Percentiles rank a stretch among this genome's conserved stretches.
These are phyloP conservation scores for Cercospora brassicicola DNA, from an alignment of 2,329 filamentous ascomycete species.

Conservation along the genomic window DNA sequence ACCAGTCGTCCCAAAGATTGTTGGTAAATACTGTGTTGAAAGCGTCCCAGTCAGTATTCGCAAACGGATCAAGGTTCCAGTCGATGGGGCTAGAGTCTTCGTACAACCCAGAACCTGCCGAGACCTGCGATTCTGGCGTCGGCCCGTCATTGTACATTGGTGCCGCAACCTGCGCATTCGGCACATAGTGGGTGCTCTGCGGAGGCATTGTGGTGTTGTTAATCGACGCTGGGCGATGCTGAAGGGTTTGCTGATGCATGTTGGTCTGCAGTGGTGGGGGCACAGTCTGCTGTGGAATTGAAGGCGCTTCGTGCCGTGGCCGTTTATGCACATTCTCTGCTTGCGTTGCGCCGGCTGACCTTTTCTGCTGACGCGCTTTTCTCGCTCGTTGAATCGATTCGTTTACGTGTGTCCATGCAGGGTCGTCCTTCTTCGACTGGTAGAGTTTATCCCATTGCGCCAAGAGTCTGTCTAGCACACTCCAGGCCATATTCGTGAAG, in stretches of 20 bases:
- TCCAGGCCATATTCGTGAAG: conserved; percentile 32
- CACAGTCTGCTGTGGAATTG: background rate
- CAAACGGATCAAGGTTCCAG: conserved; percentile 15
- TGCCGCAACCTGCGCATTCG: background rate
- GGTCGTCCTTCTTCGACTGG: conserved; percentile 26
- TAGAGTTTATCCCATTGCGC: conserved; percentile 32
- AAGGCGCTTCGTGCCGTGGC: conserved; percentile 7
- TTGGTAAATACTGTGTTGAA: conserved; percentile 26
- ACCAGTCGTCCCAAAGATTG: conserved; percentile 17
- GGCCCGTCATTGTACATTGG: background rate
- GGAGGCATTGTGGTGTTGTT: background rate
- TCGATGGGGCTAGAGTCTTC: conserved; percentile 15
- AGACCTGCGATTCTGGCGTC: conserved; percentile 8
- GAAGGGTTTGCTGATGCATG: conserved; percentile 4
- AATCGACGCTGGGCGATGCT: conserved; percentile 6
- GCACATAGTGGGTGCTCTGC: conserved; percentile 1
- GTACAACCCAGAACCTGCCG: background rate
- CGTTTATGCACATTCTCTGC: conserved; percentile 6
- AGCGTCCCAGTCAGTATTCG: conserved; percentile 21
- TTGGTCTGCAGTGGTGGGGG: background rate
- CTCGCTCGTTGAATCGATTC: conserved; percentile 30
- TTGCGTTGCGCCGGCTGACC: background rate
- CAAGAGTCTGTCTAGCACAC: conserved; percentile 32
- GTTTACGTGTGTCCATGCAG: conserved; percentile 36
- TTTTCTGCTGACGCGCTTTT: conserved; percentile 16